Evolutionary conservation across 257 asterid species (phyloP).

Genomic region (Plantago ovata): DNA sequence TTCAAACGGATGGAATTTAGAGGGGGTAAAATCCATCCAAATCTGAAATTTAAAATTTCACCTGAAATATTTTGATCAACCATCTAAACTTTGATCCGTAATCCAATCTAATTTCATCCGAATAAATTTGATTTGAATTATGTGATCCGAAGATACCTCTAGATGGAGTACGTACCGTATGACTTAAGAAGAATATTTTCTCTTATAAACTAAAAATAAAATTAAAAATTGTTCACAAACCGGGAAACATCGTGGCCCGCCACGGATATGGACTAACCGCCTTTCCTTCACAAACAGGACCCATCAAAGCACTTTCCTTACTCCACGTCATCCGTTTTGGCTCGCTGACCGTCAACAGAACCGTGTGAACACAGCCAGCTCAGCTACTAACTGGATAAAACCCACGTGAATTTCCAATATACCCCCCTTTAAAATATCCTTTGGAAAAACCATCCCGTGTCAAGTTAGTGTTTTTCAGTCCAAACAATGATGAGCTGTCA

Average conservation of each 20-base stretch:
- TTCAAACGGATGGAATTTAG: too few relatives aligned
- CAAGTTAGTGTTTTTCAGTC: background rate
- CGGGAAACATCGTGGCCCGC: background rate
- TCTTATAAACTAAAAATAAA: too few relatives aligned
- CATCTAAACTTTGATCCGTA: background rate
- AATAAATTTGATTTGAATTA: too few relatives aligned
- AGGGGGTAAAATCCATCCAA: too few relatives aligned
- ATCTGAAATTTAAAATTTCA: conserved; percentile 62
- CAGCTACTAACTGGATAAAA: background rate
- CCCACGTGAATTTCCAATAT: background rate
- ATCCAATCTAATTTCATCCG: background rate
- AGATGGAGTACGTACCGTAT: too few relatives aligned
- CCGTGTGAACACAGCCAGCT: conserved; percentile 6
- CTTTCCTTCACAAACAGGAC: background rate
- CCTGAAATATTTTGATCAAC: conserved; percentile 43
- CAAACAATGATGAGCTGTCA: background rate
- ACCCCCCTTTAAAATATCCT: too few relatives aligned
- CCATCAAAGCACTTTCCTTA: background rate
- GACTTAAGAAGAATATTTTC: too few relatives aligned
- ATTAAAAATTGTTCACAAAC: too few relatives aligned
- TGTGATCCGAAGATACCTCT: too few relatives aligned
- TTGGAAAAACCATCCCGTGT: conserved; percentile 3
- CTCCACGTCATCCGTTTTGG: background rate
- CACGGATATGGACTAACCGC: conserved; percentile 12
- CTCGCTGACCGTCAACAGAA: background rate